Conservation (phyloP, 208 protist genomes). For the Trypanosoma cruzi region DNA sequence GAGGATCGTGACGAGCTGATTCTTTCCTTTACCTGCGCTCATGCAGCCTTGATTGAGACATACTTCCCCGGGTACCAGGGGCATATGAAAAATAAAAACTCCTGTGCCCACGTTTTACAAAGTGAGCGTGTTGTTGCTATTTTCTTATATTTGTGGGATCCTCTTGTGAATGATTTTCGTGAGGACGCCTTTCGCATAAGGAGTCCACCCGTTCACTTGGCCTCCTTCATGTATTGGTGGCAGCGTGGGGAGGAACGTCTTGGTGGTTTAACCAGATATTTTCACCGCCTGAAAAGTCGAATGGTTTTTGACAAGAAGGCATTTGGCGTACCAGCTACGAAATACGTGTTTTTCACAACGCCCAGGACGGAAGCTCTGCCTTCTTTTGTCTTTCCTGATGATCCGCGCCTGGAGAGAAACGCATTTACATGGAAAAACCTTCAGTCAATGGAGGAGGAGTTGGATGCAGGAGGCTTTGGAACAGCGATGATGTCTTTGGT, state of each 20-base stretch:
- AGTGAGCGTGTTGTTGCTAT: slow-evolving; percentile 7
- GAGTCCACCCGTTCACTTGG: slow-evolving; percentile 16
- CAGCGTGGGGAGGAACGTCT: not conserved
- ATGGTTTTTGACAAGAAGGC: not conserved
- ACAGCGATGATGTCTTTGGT: slow-evolving; percentile 7
- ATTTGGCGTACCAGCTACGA: not conserved
- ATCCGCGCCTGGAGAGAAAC: slow-evolving; percentile 22
- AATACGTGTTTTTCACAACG: slow-evolving; percentile 23
- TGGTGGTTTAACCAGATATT: slow-evolving; percentile 14
- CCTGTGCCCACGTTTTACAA: not conserved
- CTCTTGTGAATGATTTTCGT: not conserved
- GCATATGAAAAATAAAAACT: too few species aligned
- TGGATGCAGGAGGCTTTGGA: not conserved
- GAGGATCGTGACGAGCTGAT: slow-evolving; percentile 21
- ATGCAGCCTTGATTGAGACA: not conserved
- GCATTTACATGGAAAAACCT: not conserved
- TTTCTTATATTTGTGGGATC: slow-evolving; percentile 26
- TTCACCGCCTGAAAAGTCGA: not conserved
- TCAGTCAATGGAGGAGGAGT: not conserved
- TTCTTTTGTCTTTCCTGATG: slow-evolving; percentile 11
- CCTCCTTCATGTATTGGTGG: slow-evolving; percentile 40
- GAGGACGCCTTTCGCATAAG: slow-evolving; percentile 1
- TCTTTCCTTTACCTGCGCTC: not conserved
- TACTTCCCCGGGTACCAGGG: slow-evolving; percentile 13
- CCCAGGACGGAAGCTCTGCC: slow-evolving; percentile 3